These are phyloP conservation scores for Piromyces finnis DNA, from an alignment of 192 early-diverging fungal genomes.

Conservation along the genomic window DNA sequence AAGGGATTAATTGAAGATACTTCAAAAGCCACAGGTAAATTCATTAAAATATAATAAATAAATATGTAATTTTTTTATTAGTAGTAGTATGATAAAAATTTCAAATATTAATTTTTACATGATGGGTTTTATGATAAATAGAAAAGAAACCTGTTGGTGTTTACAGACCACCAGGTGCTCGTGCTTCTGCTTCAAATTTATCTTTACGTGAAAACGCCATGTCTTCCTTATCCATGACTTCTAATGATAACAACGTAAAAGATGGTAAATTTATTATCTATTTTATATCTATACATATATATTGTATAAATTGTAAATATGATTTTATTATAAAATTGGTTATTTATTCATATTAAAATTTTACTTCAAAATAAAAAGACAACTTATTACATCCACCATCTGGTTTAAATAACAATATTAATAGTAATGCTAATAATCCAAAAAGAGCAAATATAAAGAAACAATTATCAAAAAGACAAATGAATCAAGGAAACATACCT, in stretches of 20 bases:
- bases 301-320: no score
- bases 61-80: no score
- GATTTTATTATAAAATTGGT: no score
- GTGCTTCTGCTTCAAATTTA: conserved; percentile 1
- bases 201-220: not conserved
- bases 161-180: conserved; percentile 25
- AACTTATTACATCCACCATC: not conserved
- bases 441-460: not conserved
- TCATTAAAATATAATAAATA: no score
- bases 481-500: not conserved
- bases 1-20: conserved; percentile 3
- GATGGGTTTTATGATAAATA: no score
- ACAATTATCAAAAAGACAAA: not conserved
- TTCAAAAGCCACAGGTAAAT: not conserved
- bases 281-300: no score
- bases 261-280: not conserved
- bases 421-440: not conserved
- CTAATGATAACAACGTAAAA: not conserved
- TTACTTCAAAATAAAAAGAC: no score
- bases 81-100: no score
- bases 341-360: no score
- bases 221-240: not conserved
- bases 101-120: no score
- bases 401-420: not conserved
- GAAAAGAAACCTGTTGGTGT: conserved; percentile 18